Evolutionary conservation across 192 early-diverging fungal species (phyloP).

Genomic region (Linnemannia schmuckeri): DNA sequence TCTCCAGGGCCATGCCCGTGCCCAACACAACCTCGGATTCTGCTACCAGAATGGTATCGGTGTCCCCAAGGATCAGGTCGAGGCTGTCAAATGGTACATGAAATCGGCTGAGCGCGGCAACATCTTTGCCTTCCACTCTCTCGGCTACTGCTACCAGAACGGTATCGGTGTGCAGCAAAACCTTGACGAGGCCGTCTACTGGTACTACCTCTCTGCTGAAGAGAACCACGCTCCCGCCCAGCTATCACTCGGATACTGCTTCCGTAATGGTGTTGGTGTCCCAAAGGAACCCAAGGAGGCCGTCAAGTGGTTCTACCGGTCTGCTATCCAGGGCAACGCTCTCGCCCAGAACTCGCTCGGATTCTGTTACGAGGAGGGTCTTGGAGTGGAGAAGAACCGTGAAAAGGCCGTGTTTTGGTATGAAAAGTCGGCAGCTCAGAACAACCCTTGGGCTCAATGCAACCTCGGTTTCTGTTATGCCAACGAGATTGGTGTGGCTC

Average conservation of each 20-base stretch:
- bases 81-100: slow-evolving; percentile 67
- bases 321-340: slow-evolving; percentile 79
- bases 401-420: slow-evolving; percentile 76
- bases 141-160: slow-evolving; percentile 73
- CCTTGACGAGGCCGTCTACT: slow-evolving; percentile 65
- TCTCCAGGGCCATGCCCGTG: slow-evolving; percentile 66
- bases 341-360: slow-evolving; percentile 87
- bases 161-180: slow-evolving; percentile 67
- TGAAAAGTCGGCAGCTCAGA: slow-evolving; percentile 73
- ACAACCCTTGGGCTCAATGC: slow-evolving; percentile 88
- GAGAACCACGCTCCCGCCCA: slow-evolving; percentile 69
- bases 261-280: slow-evolving; percentile 70
- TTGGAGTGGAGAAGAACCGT: slow-evolving; percentile 70
- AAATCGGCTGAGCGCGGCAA: slow-evolving; percentile 64
- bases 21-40: slow-evolving; percentile 80
- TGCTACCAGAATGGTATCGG: slow-evolving; percentile 92
- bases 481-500: slow-evolving; percentile 79
- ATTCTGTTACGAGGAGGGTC: slow-evolving; percentile 85
- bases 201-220: slow-evolving; percentile 69
- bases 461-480: slow-evolving; percentile 86
- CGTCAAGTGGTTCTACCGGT: slow-evolving; percentile 72
- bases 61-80: slow-evolving; percentile 64
- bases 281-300: slow-evolving; percentile 70
- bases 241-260: slow-evolving; percentile 71
- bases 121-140: slow-evolving; percentile 70